These are phyloP conservation scores for Malus domestica DNA, from an alignment of 306 rosid species.

Conservation along the genomic window ASM211411v1 NC_041793.1:46977501-46978000, in stretches of 20 bases:
- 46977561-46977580: fast-evolving
- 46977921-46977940: neutral
- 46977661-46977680: too few relatives aligned
- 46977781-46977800: neutral
- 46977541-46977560: neutral
- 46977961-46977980: too few relatives aligned
- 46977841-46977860: neutral
- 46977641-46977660: too few relatives aligned
- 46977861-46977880: neutral
- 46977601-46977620: too few relatives aligned
- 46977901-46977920: too few relatives aligned
- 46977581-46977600: too few relatives aligned
- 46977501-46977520: neutral
- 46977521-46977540: neutral
- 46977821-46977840: neutral
- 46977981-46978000: too few relatives aligned
- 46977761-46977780: neutral
- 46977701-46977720: too few relatives aligned
- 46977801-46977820: neutral
- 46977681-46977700: fast-evolving
- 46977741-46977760: neutral
- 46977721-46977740: too few relatives aligned
- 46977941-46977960: too few relatives aligned
- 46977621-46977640: fast-evolving
- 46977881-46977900: too few relatives aligned